Percentiles rank a stretch among this genome's conserved stretches.
Evolutionary conservation across 2,329 filamentous ascomycete species (phyloP).

Genomic region (Xylaria sp.): DNA sequence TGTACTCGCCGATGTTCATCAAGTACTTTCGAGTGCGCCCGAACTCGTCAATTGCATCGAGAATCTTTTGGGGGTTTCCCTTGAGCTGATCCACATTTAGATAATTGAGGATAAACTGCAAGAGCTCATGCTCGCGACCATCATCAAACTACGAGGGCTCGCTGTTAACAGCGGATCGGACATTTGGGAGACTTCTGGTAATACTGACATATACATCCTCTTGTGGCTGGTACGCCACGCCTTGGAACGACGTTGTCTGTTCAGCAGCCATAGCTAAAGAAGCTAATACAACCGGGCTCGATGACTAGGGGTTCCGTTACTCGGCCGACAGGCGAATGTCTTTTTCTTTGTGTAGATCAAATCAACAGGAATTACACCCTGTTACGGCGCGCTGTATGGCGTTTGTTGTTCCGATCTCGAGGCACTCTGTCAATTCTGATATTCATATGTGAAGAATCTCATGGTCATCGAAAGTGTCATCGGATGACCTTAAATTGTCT

Average conservation of each 20-base stretch:
- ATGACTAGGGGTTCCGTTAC: neutral
- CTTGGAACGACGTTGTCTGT: conserved; percentile 40
- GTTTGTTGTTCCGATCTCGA: neutral
- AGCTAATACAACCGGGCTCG: neutral
- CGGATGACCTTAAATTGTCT: neutral
- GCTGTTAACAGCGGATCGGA: neutral
- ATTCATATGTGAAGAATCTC: conserved; percentile 4
- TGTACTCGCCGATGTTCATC: conserved; percentile 80
- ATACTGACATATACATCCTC: conserved; percentile 47
- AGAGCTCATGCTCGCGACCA: conserved; percentile 74
- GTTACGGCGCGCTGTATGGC: neutral
- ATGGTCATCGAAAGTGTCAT: conserved; percentile 4
- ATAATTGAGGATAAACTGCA: conserved; percentile 70
- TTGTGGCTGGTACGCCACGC: conserved; percentile 50
- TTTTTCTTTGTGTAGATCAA: neutral
- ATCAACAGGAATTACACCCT: neutral
- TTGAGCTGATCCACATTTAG: conserved; percentile 67
- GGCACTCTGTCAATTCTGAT: neutral
- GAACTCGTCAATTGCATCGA: conserved; percentile 74
- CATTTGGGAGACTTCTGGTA: neutral
- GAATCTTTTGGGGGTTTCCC: conserved; percentile 66
- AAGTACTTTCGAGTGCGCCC: conserved; percentile 69
- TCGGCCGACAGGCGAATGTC: neutral
- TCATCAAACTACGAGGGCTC: conserved; percentile 60
- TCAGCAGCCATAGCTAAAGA: conserved; percentile 17